Evolutionary conservation across 2,329 filamentous ascomycete genomes (phyloP).

Genomic region (Periconia digitata): DNA sequence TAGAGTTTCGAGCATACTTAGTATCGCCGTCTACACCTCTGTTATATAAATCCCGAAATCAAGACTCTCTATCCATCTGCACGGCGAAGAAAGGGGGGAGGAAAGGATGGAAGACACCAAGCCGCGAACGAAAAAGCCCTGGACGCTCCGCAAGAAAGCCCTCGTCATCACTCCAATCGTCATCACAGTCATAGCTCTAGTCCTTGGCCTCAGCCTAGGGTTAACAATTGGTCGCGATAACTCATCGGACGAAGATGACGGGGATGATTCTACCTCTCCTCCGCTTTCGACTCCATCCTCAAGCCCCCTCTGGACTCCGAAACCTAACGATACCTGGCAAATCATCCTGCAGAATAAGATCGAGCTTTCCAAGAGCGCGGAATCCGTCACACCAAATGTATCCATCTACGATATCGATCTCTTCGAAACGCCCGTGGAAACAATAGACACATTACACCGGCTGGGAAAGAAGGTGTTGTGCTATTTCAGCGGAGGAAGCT

Average conservation of each 20-base stretch:
- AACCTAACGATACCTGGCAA: conserved; percentile 60
- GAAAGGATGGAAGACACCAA: too few relatives aligned
- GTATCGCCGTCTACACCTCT: too few relatives aligned
- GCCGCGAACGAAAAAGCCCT: conserved; percentile 3
- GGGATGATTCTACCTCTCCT: conserved; percentile 23
- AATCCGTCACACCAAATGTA: conserved; percentile 52
- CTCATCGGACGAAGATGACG: conserved; percentile 24
- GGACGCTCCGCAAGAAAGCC: conserved; percentile 28
- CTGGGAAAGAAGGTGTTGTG: conserved; percentile 66
- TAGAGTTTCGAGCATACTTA: too few relatives aligned
- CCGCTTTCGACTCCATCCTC: conserved; percentile 29
- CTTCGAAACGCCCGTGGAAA: conserved; percentile 54
- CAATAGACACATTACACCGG: conserved; percentile 52
- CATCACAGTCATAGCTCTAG: conserved; percentile 48
- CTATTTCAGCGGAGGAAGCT: conserved; percentile 74
- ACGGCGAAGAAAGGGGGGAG: too few relatives aligned
- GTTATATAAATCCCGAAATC: too few relatives aligned
- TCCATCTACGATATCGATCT: conserved; percentile 64
- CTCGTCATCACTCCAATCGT: conserved; percentile 21
- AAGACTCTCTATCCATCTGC: too few relatives aligned
- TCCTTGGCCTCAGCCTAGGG: conserved; percentile 60
- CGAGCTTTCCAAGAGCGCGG: conserved; percentile 29
- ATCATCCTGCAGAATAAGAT: conserved; percentile 58
- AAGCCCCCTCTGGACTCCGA: conserved; percentile 54
- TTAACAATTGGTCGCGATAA: conserved; percentile 42